Evolutionary conservation across 2,329 filamentous ascomycete species (phyloP).

Genomic region (Aspergillus hiratsukae): DNA sequence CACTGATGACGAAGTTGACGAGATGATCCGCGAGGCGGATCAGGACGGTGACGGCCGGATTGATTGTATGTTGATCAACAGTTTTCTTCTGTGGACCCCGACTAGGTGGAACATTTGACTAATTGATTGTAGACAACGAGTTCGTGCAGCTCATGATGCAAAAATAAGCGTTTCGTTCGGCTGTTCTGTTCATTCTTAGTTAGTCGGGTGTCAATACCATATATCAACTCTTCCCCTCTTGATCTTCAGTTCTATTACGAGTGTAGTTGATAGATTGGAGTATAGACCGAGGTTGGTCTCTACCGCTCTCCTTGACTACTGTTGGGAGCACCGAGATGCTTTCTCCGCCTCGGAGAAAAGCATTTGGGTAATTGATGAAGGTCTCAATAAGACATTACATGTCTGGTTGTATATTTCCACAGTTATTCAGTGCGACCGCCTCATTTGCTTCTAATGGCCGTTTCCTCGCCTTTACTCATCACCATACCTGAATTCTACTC

Average conservation of each 20-base stretch:
- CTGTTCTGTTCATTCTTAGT: conserved; percentile 27
- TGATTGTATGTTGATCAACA: conserved; percentile 61
- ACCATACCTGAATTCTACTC: neutral
- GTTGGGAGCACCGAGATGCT: neutral
- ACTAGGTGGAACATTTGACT: conserved; percentile 9
- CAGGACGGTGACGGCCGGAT: conserved; percentile 86
- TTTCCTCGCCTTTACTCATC: too few relatives aligned
- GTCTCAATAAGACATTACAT: neutral
- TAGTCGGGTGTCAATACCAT: conserved; percentile 24
- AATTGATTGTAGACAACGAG: conserved; percentile 66
- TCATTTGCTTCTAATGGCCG: neutral
- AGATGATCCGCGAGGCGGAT: conserved; percentile 90
- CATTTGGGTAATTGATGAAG: neutral
- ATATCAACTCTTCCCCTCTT: conserved; percentile 18
- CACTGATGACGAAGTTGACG: conserved; percentile 84
- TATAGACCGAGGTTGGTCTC: conserved; percentile 7
- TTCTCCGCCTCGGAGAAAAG: neutral
- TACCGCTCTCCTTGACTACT: conserved; percentile 5
- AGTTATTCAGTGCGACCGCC: neutral
- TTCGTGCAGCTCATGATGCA: conserved; percentile 96
- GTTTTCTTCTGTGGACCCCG: neutral
- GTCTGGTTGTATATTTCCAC: neutral
- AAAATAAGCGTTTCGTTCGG: conserved; percentile 58
- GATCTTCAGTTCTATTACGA: conserved; percentile 15
- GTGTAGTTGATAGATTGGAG: conserved; percentile 18